Percentiles rank a stretch among this genome's conserved stretches.
phyloP scores from a whole-genome alignment of 306 rosid species.

The Canavalia ensiformis region DNA sequence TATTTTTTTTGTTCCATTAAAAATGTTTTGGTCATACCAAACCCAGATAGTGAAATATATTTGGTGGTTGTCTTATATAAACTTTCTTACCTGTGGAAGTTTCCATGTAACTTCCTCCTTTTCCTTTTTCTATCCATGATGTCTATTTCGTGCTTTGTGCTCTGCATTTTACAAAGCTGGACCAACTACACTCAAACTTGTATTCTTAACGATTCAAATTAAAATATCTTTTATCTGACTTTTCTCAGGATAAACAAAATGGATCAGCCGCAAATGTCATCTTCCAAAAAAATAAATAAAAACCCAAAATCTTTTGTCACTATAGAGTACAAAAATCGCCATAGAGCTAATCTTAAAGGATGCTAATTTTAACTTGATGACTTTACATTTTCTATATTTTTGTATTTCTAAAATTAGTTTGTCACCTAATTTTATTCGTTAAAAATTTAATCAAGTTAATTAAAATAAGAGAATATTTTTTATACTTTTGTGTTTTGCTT shows the following conservation, averaged over 20 bases:
- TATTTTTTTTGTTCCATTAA: not conserved
- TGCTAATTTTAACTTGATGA: too few relatives aligned
- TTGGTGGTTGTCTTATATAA: not conserved
- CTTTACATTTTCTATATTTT: too few relatives aligned
- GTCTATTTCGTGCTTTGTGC: conserved; percentile 13
- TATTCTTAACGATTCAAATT: not conserved
- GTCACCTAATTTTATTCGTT: too few relatives aligned
- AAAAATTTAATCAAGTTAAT: too few relatives aligned
- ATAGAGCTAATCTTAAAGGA: too few relatives aligned
- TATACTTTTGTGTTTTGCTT: too few relatives aligned
- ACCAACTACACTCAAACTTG: not conserved
- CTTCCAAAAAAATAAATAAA: too few relatives aligned
- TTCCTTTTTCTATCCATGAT: not conserved
- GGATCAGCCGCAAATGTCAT: not conserved
- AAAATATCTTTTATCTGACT: not conserved
- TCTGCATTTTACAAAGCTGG: not conserved
- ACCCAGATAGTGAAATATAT: not conserved
- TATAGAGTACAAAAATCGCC: too few relatives aligned
- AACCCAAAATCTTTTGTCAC: too few relatives aligned
- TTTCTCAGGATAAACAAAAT: not conserved
- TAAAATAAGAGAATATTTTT: too few relatives aligned
- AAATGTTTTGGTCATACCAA: not conserved
- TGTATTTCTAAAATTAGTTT: too few relatives aligned
- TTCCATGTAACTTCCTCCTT: conserved; percentile 54
- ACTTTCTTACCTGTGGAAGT: conserved; percentile 7